Base-by-base conservation (phyloP, 2,329 filamentous ascomycete species). In the Ceratocystis smalleyi region DNA sequence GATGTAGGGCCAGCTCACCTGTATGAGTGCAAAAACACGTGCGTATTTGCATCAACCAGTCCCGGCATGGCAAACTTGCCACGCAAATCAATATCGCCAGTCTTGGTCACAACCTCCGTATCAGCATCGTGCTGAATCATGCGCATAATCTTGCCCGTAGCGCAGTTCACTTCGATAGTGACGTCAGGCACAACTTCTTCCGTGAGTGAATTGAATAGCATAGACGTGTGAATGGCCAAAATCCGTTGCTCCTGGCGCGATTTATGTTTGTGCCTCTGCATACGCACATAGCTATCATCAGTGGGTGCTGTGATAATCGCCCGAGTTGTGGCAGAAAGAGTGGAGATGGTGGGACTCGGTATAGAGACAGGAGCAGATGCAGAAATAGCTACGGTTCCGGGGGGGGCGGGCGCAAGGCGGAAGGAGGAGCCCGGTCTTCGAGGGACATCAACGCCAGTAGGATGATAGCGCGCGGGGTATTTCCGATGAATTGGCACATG, bases 1-100 rank as follows among this genome's bases (percentile, higher is more conserved):
- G 35, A 40, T 24, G n/a, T 59, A 24, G 19, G 27, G 43, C 30
- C 10, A n/a, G 71, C 66, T 69, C 71, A 77, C 70, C 71, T 71
- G 69, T 79, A 79, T 0, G 76, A 71, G 69, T 82, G 80, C 6
- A 82, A 72, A 68, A 83, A 81, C n/a, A 82, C 75, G 69, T 82
- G 80, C 0, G 79, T 81, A 68, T 82, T 79, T 0, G 79, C 76
- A 69, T 83, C 80, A 3, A 83, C 79, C 4, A 82, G 72, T 8
- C 79, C 80, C 0, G 80, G 79, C 61, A 82, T 73, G 4, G 80
- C 77, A 24, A 77, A 73, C 64, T 77, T 75, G 64, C 78, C 77
- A 8, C 81, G 76, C n/a, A 84, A 76, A 65, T 83, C 79, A 68
- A 84, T 77, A 49, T 80, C 76, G 17, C 70, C 73, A 4, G 70